Evolutionary conservation across 2,329 filamentous ascomycete species (phyloP), one percentile per base, ranked within the genome.

Genomic region (Beauveria varroae): DNA sequence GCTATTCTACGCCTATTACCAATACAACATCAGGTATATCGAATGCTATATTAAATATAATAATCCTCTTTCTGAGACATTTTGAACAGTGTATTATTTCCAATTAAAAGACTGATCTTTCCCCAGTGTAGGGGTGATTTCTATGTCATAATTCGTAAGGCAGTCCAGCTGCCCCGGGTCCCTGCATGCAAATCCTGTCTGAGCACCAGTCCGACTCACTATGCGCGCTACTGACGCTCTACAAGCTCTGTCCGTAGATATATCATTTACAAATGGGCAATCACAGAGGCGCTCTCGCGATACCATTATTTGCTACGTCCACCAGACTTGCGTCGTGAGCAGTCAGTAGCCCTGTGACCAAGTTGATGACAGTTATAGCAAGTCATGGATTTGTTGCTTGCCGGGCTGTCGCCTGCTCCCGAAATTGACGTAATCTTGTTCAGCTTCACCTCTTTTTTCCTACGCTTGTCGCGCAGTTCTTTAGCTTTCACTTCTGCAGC

Each of bases 371-470:
- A 90, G 20, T 75, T 79, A 72, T 81, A 84, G 70, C 88, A 90
- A 51, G 76, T 77, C 65, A 72, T 67, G 26, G 65, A 34, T 52
- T 69, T 70, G 57, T 58, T 60, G 50, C 61, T 67, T n/a, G 65
- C 58, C 2, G 69, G 61, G 41, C 65, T 68, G 44, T 63, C 68
- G 20, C 72, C 73, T 2, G 67, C 68, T 2, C 69, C 69, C n/a
- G 86, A 89, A 52, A 90, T 84, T 1, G 85, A 87, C 5, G 78
- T 81, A 61, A 86, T 70, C 26, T 79, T 79, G 68, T 87, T 87
- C 61, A 91, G 73, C 63, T 87, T 86, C 57, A 90, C 79, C 60
- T 88, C 84, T 70, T 87, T 88, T 71, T 85, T 85, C 67, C 83
- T 81, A 50, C 85, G 77, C 69, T 82, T 80, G 47, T 84, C 82